These are phyloP conservation scores for Xylaria venustula DNA, from an alignment of 495 filamentous ascomycete species.

Conservation along the genomic window DNA sequence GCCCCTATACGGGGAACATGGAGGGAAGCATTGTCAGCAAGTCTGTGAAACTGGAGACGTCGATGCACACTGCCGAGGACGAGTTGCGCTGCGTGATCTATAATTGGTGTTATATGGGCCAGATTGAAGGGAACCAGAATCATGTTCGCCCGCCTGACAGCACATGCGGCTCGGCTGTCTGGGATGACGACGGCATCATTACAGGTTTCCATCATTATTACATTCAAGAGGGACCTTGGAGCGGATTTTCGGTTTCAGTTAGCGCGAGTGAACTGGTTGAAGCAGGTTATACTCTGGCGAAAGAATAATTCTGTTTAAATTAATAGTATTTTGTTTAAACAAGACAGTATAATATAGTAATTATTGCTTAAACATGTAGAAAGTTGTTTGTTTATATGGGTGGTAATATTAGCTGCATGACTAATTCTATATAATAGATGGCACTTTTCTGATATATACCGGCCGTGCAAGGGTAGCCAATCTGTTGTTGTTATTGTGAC, in stretches of 20 bases:
- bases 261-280: slow-evolving; percentile 14
- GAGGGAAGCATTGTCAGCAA: slow-evolving; percentile 1
- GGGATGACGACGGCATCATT: slow-evolving; percentile 11
- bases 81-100: neutral
- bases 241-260: slow-evolving; percentile 8
- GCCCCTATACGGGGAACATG: slow-evolving; percentile 6
- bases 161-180: slow-evolving; percentile 7
- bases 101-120: slow-evolving; percentile 10
- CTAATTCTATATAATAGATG: too few species aligned
- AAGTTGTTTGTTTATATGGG: too few species aligned
- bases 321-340: too few species aligned
- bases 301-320: too few species aligned
- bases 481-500: too few species aligned
- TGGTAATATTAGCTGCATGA: too few species aligned
- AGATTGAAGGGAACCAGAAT: neutral
- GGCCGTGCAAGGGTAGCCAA: too few species aligned
- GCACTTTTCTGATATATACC: too few species aligned
- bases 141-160: neutral
- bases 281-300: slow-evolving; percentile 3
- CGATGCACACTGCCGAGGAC: neutral
- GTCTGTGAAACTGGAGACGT: neutral
- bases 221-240: slow-evolving; percentile 4
- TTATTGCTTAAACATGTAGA: too few species aligned
- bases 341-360: too few species aligned
- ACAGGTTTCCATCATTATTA: slow-evolving; percentile 12